Evolutionary conservation across 352 stramenopile genomes (phyloP).

Genomic region (Globisporangium nodosum): DNA sequence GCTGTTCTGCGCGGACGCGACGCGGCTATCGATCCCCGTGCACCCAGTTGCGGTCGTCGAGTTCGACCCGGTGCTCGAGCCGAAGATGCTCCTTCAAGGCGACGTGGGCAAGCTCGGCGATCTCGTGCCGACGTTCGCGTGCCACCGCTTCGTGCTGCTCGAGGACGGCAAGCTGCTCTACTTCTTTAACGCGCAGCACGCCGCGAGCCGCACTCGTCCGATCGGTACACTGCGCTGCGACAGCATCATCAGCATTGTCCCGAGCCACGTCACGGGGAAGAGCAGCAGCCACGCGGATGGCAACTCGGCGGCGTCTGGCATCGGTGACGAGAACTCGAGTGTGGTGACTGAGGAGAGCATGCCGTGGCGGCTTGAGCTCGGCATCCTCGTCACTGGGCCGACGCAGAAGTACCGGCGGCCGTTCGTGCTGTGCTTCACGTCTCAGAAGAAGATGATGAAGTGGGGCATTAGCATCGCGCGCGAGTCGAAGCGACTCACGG

Average conservation of each 20-base stretch:
- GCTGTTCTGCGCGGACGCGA: slow-evolving; percentile 51
- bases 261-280: slow-evolving; percentile 54
- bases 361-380: slow-evolving; percentile 73
- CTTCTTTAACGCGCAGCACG: slow-evolving; percentile 51
- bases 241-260: slow-evolving; percentile 74
- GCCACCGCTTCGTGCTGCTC: slow-evolving; percentile 67
- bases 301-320: slow-evolving; percentile 53
- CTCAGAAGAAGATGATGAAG: slow-evolving; percentile 84
- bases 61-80: slow-evolving; percentile 60
- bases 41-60: slow-evolving; percentile 75
- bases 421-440: slow-evolving; percentile 74
- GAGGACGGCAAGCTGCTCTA: slow-evolving; percentile 83
- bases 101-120: slow-evolving; percentile 76
- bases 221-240: slow-evolving; percentile 79
- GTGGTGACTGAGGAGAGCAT: slow-evolving; percentile 40
- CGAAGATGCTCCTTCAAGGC: slow-evolving; percentile 62
- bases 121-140: slow-evolving; percentile 56
- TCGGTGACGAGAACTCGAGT: slow-evolving; percentile 1
- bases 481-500: slow-evolving; percentile 73
- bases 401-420: slow-evolving; percentile 68
- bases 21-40: slow-evolving; percentile 71
- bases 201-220: slow-evolving; percentile 50
- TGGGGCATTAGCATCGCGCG: slow-evolving; percentile 75
- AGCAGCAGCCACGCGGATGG: slow-evolving; percentile 32
- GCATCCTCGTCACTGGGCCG: slow-evolving; percentile 47